A percentile compares a stretch with the other conserved stretches of the same genome.
Conservation (phyloP, 768 basidiomycete species). For the Lentinula boryana region DNA sequence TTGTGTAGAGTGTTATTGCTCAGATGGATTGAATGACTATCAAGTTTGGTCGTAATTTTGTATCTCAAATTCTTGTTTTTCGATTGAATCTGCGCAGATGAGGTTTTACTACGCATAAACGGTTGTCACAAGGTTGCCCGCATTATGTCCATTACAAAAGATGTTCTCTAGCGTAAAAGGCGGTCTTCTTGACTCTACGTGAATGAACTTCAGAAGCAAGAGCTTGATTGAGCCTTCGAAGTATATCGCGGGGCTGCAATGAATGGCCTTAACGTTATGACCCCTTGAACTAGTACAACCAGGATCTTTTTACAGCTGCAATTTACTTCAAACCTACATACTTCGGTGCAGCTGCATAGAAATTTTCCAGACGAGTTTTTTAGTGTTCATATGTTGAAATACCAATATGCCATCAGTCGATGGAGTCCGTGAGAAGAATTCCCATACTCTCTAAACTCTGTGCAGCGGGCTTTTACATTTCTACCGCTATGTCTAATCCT, state of each 20-base stretch:
- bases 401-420: background rate
- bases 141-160: no score
- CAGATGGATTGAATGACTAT: no score
- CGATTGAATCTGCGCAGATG: no score
- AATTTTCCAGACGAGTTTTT: background rate
- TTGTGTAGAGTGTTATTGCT: no score
- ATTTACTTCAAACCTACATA: no score
- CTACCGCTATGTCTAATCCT: conserved; percentile 23
- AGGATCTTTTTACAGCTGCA: no score
- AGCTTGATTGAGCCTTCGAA: background rate
- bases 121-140: no score
- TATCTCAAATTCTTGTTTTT: no score
- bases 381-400: background rate
- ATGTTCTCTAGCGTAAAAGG: no score
- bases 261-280: background rate
- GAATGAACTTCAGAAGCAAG: background rate
- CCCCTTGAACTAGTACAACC: background rate
- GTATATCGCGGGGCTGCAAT: background rate
- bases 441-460: background rate
- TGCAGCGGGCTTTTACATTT: background rate
- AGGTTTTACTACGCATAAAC: no score
- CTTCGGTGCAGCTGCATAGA: background rate
- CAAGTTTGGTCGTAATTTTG: no score
- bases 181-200: no score
- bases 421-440: background rate